Conservation (phyloP, 2,329 filamentous ascomycete species). For the Pezicula radicicola region DNA sequence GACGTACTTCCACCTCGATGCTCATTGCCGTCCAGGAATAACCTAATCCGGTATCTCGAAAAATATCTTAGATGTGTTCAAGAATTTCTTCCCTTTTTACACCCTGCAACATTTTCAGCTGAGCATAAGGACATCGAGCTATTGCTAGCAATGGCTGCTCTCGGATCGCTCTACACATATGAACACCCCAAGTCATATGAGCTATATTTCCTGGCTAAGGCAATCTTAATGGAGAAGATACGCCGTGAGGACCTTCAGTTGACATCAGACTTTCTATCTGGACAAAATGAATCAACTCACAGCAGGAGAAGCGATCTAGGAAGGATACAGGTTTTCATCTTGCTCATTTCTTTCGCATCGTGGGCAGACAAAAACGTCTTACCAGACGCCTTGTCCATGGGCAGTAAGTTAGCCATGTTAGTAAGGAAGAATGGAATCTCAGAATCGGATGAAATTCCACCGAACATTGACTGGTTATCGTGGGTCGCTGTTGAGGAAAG, state of each 20-base stretch:
- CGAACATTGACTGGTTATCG: not conserved
- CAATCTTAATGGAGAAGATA: not conserved
- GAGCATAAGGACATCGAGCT: not conserved
- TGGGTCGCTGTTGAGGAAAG: slow-evolving; percentile 1
- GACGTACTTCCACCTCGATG: slow-evolving; percentile 1
- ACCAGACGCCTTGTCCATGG: not conserved
- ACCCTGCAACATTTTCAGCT: not conserved
- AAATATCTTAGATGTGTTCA: slow-evolving; percentile 2
- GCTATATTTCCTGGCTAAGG: slow-evolving; percentile 1
- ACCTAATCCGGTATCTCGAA: not conserved
- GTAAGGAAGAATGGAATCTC: slow-evolving; percentile 3
- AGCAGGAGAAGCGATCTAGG: not conserved
- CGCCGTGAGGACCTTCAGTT: not conserved
- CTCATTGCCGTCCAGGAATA: slow-evolving; percentile 2
- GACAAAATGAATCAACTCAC: not conserved
- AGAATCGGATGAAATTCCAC: not conserved
- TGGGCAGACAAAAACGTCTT: not conserved
- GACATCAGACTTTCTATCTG: not conserved
- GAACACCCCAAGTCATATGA: not conserved
- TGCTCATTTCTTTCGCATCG: not conserved
- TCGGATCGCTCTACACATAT: not conserved
- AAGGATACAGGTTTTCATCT: not conserved
- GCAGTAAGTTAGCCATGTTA: slow-evolving; percentile 1
- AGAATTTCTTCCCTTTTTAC: not conserved
- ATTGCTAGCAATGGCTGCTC: not conserved